Conservation (phyloP, 2,329 filamentous ascomycete genomes). For the Dactylellina haptotyla region DNA sequence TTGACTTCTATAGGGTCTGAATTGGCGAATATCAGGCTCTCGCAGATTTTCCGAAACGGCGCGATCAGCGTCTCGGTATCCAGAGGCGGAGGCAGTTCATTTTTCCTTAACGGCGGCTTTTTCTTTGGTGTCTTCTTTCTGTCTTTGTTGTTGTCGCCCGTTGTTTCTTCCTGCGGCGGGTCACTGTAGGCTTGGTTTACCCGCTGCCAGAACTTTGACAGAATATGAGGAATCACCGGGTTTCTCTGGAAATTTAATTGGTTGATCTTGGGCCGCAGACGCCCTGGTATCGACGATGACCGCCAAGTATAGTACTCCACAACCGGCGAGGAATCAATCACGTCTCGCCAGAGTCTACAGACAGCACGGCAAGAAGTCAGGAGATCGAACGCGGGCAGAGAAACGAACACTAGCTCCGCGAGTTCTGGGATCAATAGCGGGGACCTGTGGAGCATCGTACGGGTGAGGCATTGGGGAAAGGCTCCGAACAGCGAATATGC, state of each 20-base stretch:
- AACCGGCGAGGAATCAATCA: conserved; percentile 26
- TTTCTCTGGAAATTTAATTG: conserved; percentile 9
- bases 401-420: conserved; percentile 16
- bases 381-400: conserved; percentile 20
- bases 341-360: conserved; percentile 20
- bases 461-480: neutral
- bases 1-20: conserved; percentile 10
- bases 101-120: neutral
- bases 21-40: conserved; percentile 13
- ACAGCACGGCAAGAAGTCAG: conserved; percentile 27
- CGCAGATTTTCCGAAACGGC: neutral
- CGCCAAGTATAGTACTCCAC: conserved; percentile 32
- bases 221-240: neutral
- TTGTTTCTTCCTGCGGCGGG: neutral
- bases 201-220: conserved; percentile 18
- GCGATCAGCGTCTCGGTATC: neutral
- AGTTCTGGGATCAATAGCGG: conserved; percentile 34
- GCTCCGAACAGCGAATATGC: neutral
- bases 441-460: neutral
- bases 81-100: neutral
- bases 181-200: conserved; percentile 8
- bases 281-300: conserved; percentile 4
- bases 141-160: too few relatives aligned
- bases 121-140: too few relatives aligned
- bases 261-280: neutral